Base-by-base conservation (phyloP, 176 grass and related monocot genomes). In the Dendrocalamus sinicus region DNA sequence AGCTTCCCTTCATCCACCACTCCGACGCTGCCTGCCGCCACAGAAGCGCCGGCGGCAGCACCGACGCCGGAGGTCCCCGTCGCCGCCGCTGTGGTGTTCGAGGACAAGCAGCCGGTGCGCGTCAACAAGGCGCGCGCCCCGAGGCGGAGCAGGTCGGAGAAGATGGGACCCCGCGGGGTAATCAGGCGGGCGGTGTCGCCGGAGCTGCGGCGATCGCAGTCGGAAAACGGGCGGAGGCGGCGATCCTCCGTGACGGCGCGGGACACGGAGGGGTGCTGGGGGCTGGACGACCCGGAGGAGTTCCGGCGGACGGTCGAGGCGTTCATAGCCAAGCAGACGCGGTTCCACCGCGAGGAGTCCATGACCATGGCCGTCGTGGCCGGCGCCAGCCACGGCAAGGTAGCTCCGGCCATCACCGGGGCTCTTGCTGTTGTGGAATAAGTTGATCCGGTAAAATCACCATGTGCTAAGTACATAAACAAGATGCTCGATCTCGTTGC, bases 341-440 rank as follows among this genome's bases (percentile, higher is more conserved):
- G 79, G 26, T 96, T 99, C 88, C 97, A 92, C 48, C 89, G 87
- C 55, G 92, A 99, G 89, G 97, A 99, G 81, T 96, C 89, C 58
- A 86, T 94, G 81, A 62, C 80, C 65, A 39, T 88, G 72, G 75
- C 83, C 65, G 28, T 32, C 28, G 67, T 48, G 14, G 65, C 37
- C 14, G 43, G 71, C 7, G 65, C 40, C 23, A 15, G 62, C 1
- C 78, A 67, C 52, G 81, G 75, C 32, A 66, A 72, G 55, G 66
- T 61, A 12, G 57, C 55, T 0, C 80, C 74, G 22, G 86, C 86
- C 55, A 24, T 84, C 87, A 9, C 75, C 17, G 90, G 77, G 14
- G 77, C 77, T 0, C 54, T 88, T 6, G 55, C 73, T 0, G 39
- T 85, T 0, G 77, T 91, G 1, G 86, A 91, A 76, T 91, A 80